Conservation (phyloP, 768 basidiomycete genomes). For the Lentinula raphanica region DNA sequence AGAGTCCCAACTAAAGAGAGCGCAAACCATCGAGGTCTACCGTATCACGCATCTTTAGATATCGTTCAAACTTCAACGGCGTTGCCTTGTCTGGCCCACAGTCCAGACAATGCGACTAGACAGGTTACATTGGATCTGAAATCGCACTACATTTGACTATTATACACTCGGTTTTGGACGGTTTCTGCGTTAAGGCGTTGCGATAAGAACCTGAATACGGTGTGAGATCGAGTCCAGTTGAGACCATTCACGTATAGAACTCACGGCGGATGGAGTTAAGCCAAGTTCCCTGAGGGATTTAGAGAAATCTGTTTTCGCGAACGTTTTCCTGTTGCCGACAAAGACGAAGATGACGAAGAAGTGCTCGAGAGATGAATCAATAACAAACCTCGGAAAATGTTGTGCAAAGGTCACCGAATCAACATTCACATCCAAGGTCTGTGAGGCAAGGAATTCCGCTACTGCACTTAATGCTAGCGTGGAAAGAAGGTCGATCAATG, state of each 20-base stretch:
- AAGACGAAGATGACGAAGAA: not conserved
- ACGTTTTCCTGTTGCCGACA: constrained; percentile 61
- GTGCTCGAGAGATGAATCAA: not conserved
- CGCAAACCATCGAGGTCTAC: too few relatives aligned
- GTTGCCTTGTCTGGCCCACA: too few relatives aligned
- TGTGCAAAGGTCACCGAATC: constrained; percentile 75
- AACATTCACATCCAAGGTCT: constrained; percentile 62
- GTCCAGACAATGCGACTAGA: too few relatives aligned
- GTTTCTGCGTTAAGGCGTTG: constrained; percentile 26
- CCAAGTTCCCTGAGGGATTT: constrained; percentile 80
- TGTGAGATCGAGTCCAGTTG: not conserved
- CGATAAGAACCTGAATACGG: constrained; percentile 48
- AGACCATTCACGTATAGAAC: constrained; percentile 21
- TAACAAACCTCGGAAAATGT: constrained; percentile 75
- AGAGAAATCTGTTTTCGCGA: constrained; percentile 65
- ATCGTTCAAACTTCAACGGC: too few relatives aligned
- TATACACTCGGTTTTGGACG: not conserved
- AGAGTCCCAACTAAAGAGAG: not conserved
- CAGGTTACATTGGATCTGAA: not conserved
- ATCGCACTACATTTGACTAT: not conserved
- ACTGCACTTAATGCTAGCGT: constrained; percentile 71
- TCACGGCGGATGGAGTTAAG: constrained; percentile 85
- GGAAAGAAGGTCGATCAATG: not conserved
- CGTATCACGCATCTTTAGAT: too few relatives aligned
- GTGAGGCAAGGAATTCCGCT: constrained; percentile 81